Conservation (phyloP, 2,329 filamentous ascomycete genomes). For the Xylariales sp. region DNA sequence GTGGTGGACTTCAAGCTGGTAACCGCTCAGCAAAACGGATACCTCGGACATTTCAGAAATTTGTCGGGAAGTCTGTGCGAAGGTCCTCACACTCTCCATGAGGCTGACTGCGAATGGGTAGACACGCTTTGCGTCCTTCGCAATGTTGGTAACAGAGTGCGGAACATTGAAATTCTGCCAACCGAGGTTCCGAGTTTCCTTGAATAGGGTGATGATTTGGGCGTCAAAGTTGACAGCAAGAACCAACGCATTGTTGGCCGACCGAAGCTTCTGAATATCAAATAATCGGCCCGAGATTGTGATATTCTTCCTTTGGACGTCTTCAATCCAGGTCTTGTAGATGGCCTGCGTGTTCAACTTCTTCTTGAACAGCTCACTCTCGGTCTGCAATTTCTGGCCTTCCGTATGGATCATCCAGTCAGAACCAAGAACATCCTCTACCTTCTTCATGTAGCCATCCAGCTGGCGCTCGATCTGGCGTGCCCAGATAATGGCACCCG, state of each 20-base stretch:
- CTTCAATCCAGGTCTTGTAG: constrained; percentile 91
- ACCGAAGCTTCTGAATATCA: constrained; percentile 79
- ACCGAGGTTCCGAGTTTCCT: constrained; percentile 91
- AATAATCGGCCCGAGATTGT: constrained; percentile 92
- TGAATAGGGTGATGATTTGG: constrained; percentile 96
- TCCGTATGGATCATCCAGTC: constrained; percentile 95
- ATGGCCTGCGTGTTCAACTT: constrained; percentile 93
- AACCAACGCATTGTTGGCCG: constrained; percentile 85
- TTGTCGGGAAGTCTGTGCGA: constrained; percentile 80
- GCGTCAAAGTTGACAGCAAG: constrained; percentile 94
- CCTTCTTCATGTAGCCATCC: constrained; percentile 95
- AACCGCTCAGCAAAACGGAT: constrained; percentile 80
- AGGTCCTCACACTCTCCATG: constrained; percentile 97
- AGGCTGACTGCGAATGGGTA: constrained; percentile 97
- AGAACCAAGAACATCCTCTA: constrained; percentile 93
- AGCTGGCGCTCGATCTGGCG: constrained; percentile 95
- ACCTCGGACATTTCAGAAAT: constrained; percentile 86
- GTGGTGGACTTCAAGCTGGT: constrained; percentile 83
- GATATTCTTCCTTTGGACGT: constrained; percentile 83
- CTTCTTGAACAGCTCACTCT: constrained; percentile 90
- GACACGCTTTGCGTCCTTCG: constrained; percentile 97
- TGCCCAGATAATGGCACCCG: constrained; percentile 96
- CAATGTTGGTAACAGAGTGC: constrained; percentile 89
- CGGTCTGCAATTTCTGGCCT: constrained; percentile 86
- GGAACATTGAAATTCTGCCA: constrained; percentile 96